phyloP scores from a whole-genome alignment of 129 eudicot species.

The Tanacetum coccineum region DNA sequence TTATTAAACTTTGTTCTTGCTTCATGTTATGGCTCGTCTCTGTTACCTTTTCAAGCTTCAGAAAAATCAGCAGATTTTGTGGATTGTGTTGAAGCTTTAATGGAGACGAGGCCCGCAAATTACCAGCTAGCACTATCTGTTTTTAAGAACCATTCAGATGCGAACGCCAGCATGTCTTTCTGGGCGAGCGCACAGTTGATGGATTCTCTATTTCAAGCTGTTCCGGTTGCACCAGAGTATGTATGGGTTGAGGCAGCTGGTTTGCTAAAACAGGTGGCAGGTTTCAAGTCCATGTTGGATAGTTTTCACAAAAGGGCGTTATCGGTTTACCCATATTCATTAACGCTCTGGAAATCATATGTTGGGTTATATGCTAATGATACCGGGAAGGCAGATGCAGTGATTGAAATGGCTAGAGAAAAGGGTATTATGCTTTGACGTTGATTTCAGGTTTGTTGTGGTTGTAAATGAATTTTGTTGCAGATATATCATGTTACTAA shows the following conservation, averaged over 20 bases:
- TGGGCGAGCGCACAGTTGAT: slow-evolving; percentile 62
- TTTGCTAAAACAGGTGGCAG: slow-evolving; percentile 35
- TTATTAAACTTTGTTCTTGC: slow-evolving; percentile 51
- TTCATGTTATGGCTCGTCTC: slow-evolving; percentile 49
- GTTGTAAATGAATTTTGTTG: slow-evolving; percentile 21
- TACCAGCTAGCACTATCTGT: slow-evolving; percentile 50
- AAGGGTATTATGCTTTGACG: slow-evolving; percentile 54
- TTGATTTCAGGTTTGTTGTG: slow-evolving; percentile 13
- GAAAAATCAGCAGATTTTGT: slow-evolving; percentile 37
- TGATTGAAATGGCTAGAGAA: slow-evolving; percentile 46
- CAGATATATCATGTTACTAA: slow-evolving; percentile 12
- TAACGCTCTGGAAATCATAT: slow-evolving; percentile 58
- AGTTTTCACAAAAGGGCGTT: slow-evolving; percentile 60
- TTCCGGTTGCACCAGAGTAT: slow-evolving; percentile 68
- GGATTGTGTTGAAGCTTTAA: slow-evolving; percentile 53
- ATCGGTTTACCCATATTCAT: slow-evolving; percentile 54
- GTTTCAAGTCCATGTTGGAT: slow-evolving; percentile 28
- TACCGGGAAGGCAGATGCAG: slow-evolving; percentile 18
- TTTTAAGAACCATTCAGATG: slow-evolving; percentile 36
- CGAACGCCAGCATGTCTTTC: slow-evolving; percentile 35
- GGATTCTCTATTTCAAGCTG: slow-evolving; percentile 54
- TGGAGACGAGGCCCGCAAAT: slow-evolving; percentile 56
- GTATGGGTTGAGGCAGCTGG: slow-evolving; percentile 66
- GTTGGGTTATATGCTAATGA: slow-evolving; percentile 20
- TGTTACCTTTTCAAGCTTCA: slow-evolving; percentile 37